Percentiles rank a stretch among this genome's conserved stretches.
These are phyloP conservation scores for Berkeleyomyces rouxiae DNA, from an alignment of 2,329 filamentous ascomycete species.

Conservation along the genomic window DNA sequence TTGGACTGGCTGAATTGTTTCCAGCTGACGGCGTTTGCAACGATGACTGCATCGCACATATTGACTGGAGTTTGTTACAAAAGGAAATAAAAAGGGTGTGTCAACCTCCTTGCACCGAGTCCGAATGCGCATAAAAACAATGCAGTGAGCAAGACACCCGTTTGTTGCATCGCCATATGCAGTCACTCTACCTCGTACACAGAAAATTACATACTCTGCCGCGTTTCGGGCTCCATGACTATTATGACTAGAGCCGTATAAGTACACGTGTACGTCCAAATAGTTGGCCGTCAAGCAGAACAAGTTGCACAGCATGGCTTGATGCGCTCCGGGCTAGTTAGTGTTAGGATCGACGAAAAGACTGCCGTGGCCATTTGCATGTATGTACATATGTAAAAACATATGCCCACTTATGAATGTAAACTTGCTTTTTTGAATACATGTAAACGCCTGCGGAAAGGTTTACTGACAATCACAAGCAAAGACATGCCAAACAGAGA, in stretches of 20 bases:
- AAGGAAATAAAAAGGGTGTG: background rate
- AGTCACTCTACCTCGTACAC: too few relatives aligned
- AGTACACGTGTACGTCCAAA: too few relatives aligned
- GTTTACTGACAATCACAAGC: background rate
- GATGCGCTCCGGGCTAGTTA: too few relatives aligned
- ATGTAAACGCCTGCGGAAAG: background rate
- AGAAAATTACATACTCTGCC: too few relatives aligned
- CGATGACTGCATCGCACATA: too few relatives aligned
- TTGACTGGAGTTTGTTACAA: background rate
- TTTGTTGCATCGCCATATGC: too few relatives aligned
- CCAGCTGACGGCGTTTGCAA: background rate
- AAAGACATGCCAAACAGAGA: background rate
- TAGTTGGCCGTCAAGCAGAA: too few relatives aligned
- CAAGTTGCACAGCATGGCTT: too few relatives aligned
- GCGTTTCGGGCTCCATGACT: too few relatives aligned
- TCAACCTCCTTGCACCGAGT: background rate
- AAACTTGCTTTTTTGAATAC: background rate
- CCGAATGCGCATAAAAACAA: background rate
- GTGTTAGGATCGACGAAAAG: too few relatives aligned
- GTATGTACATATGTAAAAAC: background rate
- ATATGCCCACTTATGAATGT: background rate
- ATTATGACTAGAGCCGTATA: too few relatives aligned
- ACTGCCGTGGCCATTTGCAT: background rate
- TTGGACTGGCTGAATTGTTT: too few relatives aligned
- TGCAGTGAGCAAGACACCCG: background rate